Conservation (phyloP, 805 yeast species). For the Saccharomycopsis amapae region DNA sequence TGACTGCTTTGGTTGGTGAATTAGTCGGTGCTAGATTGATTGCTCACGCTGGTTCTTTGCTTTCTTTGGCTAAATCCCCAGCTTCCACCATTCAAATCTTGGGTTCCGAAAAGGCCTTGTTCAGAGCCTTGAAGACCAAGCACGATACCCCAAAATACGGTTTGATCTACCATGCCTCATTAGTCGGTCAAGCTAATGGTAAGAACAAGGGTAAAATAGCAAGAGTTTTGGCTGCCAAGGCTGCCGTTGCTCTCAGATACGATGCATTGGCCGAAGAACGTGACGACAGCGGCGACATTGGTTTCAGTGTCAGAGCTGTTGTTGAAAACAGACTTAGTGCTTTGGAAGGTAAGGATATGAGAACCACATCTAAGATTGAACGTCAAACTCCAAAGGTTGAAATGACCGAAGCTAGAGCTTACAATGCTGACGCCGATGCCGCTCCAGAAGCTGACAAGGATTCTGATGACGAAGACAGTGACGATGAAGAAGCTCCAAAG, state of each 20-base stretch:
- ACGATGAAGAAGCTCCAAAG: constrained; percentile 29
- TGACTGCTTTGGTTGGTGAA: constrained; percentile 94
- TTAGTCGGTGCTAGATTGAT: constrained; percentile 97
- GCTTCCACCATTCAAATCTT: constrained; percentile 97
- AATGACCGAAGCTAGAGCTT: constrained; percentile 75
- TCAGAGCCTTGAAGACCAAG: constrained; percentile 97
- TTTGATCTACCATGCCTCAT: constrained; percentile 90
- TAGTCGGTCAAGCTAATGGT: constrained; percentile 97
- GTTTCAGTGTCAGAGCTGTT: constrained; percentile 84
- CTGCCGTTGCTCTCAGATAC: constrained; percentile 92
- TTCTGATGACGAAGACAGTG: constrained; percentile 34
- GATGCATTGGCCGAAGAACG: constrained; percentile 97
- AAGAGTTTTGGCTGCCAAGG: constrained; percentile 96
- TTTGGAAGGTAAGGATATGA: constrained; percentile 92
- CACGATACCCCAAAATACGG: constrained; percentile 99
- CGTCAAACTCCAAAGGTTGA: constrained; percentile 84
- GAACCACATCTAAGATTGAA: constrained; percentile 78
- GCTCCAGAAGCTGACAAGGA: constrained; percentile 29
- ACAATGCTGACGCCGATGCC: constrained; percentile 94
- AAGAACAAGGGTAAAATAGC: constrained; percentile 98
- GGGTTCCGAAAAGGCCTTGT: constrained; percentile 98
- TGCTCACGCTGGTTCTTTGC: constrained; percentile 93
- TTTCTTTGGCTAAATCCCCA: constrained; percentile 94
- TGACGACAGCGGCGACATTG: constrained; percentile 91
- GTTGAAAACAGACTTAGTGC: constrained; percentile 92